A percentile compares a stretch with the other conserved stretches of the same genome.
Conservation (phyloP, 495 filamentous ascomycete genomes). For the Friedmanniomyces simplex region DNA sequence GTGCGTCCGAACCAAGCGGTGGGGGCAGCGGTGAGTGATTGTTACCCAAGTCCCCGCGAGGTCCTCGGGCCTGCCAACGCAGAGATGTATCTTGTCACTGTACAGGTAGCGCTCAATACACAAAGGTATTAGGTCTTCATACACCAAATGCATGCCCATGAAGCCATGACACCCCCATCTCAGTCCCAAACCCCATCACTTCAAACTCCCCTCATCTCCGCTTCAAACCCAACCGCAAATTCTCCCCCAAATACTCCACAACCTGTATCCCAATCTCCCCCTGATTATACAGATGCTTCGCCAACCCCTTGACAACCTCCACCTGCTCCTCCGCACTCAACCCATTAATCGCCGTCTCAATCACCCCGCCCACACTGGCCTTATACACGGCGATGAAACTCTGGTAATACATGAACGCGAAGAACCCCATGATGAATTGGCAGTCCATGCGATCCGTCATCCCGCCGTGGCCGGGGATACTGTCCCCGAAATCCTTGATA, state of each 20-base stretch:
- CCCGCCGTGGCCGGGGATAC: slow-evolving; percentile 93
- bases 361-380: slow-evolving; percentile 68
- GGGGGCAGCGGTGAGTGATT: too few species aligned
- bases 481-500: slow-evolving; percentile 99
- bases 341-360: slow-evolving; percentile 81
- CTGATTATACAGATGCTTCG: slow-evolving; percentile 80
- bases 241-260: slow-evolving; percentile 11
- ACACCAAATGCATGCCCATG: neutral
- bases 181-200: neutral
- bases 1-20: too few species aligned
- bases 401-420: slow-evolving; percentile 96
- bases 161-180: neutral
- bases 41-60: too few species aligned
- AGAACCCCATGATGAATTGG: slow-evolving; percentile 99
- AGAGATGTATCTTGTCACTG: too few species aligned
- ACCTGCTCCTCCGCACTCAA: slow-evolving; percentile 75
- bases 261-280: slow-evolving; percentile 57
- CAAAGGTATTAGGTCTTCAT: too few species aligned
- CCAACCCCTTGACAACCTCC: slow-evolving; percentile 72
- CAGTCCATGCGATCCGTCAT: slow-evolving; percentile 99
- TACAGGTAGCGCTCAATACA: too few species aligned
- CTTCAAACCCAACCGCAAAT: slow-evolving; percentile 4
- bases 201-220: neutral
- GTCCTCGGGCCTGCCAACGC: too few species aligned
- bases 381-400: slow-evolving; percentile 88